phyloP scores from a whole-genome alignment of 768 basidiomycete species.

The Thelephora ganbajun region DNA sequence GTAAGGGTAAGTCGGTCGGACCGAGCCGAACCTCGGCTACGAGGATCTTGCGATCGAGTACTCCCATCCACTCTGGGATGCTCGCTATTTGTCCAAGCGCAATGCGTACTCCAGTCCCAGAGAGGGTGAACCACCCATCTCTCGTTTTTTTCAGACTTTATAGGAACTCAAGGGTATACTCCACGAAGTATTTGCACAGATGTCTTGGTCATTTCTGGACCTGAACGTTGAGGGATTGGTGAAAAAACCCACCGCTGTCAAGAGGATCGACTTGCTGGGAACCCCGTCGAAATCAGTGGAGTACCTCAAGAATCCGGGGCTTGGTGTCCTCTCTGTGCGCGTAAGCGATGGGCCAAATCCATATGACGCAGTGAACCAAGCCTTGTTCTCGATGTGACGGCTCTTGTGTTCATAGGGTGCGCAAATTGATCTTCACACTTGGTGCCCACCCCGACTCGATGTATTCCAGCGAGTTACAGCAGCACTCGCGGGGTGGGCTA shows the following conservation, averaged over 20 bases:
- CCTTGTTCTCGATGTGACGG: neutral
- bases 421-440: slow-evolving; percentile 57
- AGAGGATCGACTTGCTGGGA: slow-evolving; percentile 49
- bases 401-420: slow-evolving; percentile 28
- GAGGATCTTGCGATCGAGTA: too few relatives aligned
- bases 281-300: too few relatives aligned
- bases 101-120: too few relatives aligned
- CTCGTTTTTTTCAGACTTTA: too few relatives aligned
- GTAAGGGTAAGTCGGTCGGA: too few relatives aligned
- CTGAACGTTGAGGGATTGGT: slow-evolving; percentile 39
- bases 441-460: slow-evolving; percentile 47
- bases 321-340: slow-evolving; percentile 51
- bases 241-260: slow-evolving; percentile 38
- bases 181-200: slow-evolving; percentile 2
- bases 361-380: slow-evolving; percentile 4
- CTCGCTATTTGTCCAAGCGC: too few relatives aligned
- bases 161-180: too few relatives aligned
- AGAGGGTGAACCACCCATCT: too few relatives aligned
- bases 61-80: too few relatives aligned
- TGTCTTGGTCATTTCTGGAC: slow-evolving; percentile 33
- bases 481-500: neutral
- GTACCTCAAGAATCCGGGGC: slow-evolving; percentile 41
- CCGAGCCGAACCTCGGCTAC: too few relatives aligned
- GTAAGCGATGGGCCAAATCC: slow-evolving; percentile 65
- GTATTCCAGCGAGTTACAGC: slow-evolving; percentile 36